These are phyloP conservation scores for Phlebiopsis flavidoalba DNA, from an alignment of 768 basidiomycete genomes.

Conservation along the genomic window DNA sequence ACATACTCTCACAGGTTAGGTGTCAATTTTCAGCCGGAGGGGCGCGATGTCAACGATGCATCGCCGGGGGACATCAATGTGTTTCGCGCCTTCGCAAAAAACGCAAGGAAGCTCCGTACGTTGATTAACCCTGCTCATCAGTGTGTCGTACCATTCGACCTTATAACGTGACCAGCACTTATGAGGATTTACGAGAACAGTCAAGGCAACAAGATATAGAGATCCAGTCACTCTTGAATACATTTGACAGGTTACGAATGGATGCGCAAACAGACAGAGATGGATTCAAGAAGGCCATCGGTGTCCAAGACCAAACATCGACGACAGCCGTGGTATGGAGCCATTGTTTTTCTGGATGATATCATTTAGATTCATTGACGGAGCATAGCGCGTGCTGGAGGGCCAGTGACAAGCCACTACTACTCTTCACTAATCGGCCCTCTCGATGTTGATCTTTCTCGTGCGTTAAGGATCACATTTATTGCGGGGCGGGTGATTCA, in stretches of 20 bases:
- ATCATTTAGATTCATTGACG: constrained; percentile 18
- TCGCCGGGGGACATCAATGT: constrained; percentile 41
- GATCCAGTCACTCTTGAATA: constrained; percentile 6
- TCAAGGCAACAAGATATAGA: constrained; percentile 24
- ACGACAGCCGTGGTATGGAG: not conserved
- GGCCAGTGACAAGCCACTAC: constrained; percentile 2
- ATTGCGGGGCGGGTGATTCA: not conserved
- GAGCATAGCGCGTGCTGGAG: not conserved
- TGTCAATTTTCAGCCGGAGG: constrained; percentile 46
- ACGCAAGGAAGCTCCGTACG: constrained; percentile 53
- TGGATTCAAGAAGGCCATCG: constrained; percentile 13
- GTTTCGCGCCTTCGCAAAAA: constrained; percentile 47
- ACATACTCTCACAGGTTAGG: constrained; percentile 34
- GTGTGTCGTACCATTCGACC: not conserved
- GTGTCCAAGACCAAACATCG: not conserved
- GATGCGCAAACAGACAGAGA: constrained; percentile 14
- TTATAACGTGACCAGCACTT: constrained; percentile 33
- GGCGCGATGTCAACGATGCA: constrained; percentile 43
- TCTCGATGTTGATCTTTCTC: constrained; percentile 6
- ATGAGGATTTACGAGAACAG: constrained; percentile 47
- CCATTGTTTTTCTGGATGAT: not conserved
- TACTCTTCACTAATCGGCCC: constrained; percentile 8
- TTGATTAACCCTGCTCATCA: not conserved
- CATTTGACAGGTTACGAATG: constrained; percentile 5
- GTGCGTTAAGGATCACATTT: not conserved